These are phyloP conservation scores for Dissophora globulifera DNA, from an alignment of 192 early-diverging fungal genomes.

Conservation along the genomic window DNA sequence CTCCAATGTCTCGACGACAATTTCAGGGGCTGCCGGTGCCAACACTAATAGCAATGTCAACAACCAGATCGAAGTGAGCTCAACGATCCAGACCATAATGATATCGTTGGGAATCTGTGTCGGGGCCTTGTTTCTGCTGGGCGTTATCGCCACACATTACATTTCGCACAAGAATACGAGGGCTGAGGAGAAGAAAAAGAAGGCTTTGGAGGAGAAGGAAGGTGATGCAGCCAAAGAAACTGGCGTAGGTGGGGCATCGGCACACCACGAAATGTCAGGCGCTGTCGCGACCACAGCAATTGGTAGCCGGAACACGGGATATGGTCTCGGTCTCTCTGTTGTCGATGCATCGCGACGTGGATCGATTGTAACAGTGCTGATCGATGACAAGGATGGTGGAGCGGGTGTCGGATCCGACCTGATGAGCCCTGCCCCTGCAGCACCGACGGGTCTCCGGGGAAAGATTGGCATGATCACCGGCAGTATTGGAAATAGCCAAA, in stretches of 20 bases:
- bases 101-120: slow-evolving; percentile 30
- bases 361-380: not conserved
- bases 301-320: no score
- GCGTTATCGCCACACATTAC: slow-evolving; percentile 19
- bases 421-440: not conserved
- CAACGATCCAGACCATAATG: slow-evolving; percentile 23
- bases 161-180: slow-evolving; percentile 34
- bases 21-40: not conserved
- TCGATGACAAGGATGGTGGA: slow-evolving; percentile 16
- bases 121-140: slow-evolving; percentile 27
- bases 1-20: not conserved
- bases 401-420: not conserved
- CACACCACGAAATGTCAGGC: not conserved
- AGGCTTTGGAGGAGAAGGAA: not conserved
- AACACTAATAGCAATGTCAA: not conserved
- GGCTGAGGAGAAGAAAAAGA: slow-evolving; percentile 27
- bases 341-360: not conserved
- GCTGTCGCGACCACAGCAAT: no score
- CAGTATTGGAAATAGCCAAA: no score
- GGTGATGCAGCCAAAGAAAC: not conserved
- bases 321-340: not conserved
- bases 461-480: no score
- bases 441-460: not conserved
- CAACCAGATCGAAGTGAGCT: slow-evolving; percentile 17
- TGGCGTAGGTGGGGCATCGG: not conserved